Conservation (phyloP, 1,139 yeast species). For the Torulaspora pretoriensis region DNA sequence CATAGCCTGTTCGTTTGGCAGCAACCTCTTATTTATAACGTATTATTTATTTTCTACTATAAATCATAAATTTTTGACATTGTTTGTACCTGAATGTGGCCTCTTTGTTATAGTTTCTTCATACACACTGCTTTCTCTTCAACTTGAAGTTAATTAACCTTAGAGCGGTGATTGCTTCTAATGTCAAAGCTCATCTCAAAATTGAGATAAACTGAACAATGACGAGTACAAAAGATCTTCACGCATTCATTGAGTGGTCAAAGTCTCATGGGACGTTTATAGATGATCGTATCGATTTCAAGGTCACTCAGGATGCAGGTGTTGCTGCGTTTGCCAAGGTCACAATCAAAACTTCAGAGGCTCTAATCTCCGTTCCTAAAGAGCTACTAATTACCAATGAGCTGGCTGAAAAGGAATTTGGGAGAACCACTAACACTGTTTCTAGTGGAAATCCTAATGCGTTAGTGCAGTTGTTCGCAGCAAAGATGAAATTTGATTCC, state of each 20-base stretch:
- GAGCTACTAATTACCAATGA: slow-evolving; percentile 42
- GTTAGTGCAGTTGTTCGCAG: slow-evolving; percentile 46
- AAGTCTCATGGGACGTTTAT: slow-evolving; percentile 45
- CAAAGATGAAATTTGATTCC: slow-evolving; percentile 40
- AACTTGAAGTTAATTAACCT: not conserved
- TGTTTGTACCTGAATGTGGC: not conserved
- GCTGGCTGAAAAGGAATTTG: slow-evolving; percentile 44
- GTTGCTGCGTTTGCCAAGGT: slow-evolving; percentile 40
- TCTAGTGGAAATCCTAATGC: slow-evolving; percentile 39
- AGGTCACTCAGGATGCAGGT: slow-evolving; percentile 34
- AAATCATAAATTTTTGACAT: not conserved
- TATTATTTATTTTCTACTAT: slow-evolving; percentile 1
- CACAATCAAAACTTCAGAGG: slow-evolving; percentile 15
- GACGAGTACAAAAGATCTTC: slow-evolving; percentile 14
- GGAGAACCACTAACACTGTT: slow-evolving; percentile 14
- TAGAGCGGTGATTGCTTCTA: not conserved
- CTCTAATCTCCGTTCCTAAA: slow-evolving; percentile 41
- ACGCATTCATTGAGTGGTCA: slow-evolving; percentile 48
- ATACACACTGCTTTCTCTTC: too few species aligned
- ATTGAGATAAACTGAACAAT: not conserved
- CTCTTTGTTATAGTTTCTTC: too few species aligned
- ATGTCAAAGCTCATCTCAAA: not conserved
- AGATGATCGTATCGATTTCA: slow-evolving; percentile 36
- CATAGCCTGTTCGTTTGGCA: not conserved
- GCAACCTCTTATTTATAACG: not conserved